Evolutionary conservation across 139 green algal genomes (phyloP), one percentile per base, ranked within the genome.

Genomic region (Tetradesmus obliquus): DNA sequence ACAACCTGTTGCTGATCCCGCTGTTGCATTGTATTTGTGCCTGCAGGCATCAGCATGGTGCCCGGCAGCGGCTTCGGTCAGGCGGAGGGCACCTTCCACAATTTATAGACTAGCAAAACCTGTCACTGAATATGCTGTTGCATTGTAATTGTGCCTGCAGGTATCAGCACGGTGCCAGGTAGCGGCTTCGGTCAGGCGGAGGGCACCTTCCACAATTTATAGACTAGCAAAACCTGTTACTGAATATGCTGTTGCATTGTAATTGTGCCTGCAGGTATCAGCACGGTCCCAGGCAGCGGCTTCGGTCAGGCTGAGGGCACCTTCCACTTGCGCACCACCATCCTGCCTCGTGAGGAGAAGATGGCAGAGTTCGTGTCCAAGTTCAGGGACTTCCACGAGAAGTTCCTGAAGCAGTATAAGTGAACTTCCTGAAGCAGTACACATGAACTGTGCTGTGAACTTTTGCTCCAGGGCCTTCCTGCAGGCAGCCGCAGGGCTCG

Each of bases 251-350:
- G 80, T 53, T n/a, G 53, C 82, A 87, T 45, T 45, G 32, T 45
- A 45, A 45, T 45, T 45, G 32, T 45, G 8, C 6, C 57, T 66
- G 57, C 57, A 66, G 83, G 92, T 84, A 88, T 96, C 79, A 90
- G 86, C 92, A 96, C 93, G 32, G 94, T 99, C 80, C 97, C 98
- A 85, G 96, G 98, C 74, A 96, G 93, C 71, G 97, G 97, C 10
- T 99, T 99, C 87, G 97, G 97, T 6, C 97, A 97, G 92, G 90
- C 93, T 92, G 93, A 94, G 84, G 97, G 95, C 79, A 99, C 98
- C 22, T 99, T 91, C 87, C 98, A 99, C 95, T 94, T 99, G 94
- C 94, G 98, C 69, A 99, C 98, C 55, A 99, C 98, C 85, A 98
- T 99, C 94, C 94, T 99, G 92, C 98, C 98, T 0, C 93, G 93